Percentiles rank a stretch among this genome's conserved stretches.
Conservation (phyloP, 257 asterid species). For the Anisodus tanguticus region DNA sequence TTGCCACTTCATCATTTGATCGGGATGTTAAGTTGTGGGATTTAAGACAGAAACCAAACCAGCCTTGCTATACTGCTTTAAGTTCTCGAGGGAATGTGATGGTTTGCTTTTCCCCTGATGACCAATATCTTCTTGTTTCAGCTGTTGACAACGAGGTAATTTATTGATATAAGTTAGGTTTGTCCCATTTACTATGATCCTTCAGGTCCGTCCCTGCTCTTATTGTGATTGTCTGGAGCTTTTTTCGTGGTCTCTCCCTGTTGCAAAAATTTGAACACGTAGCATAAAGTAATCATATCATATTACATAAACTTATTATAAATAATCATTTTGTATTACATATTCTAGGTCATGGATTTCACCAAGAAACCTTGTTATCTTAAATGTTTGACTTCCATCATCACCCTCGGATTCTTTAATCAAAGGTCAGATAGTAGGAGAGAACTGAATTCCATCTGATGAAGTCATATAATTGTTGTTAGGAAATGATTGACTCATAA, state of each 20-base stretch:
- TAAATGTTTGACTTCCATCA: neutral
- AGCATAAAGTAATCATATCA: conserved; percentile 22
- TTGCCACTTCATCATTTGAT: conserved; percentile 92
- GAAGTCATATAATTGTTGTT: conserved; percentile 21
- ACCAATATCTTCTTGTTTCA: conserved; percentile 89
- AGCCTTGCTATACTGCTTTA: conserved; percentile 80
- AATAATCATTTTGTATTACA: conserved; percentile 1
- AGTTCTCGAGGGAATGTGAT: conserved; percentile 90
- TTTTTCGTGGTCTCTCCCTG: neutral
- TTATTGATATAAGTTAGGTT: conserved; percentile 17
- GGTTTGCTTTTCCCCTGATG: conserved; percentile 98
- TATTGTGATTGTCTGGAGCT: conserved; percentile 13
- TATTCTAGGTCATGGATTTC: neutral
- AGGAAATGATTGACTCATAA: neutral
- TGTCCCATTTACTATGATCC: neutral
- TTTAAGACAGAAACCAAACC: conserved; percentile 72
- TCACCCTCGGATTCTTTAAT: conserved; percentile 7
- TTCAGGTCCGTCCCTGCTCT: conserved; percentile 1
- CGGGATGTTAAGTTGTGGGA: conserved; percentile 95
- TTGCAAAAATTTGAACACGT: neutral
- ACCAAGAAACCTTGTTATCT: conserved; percentile 13
- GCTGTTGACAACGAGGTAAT: conserved; percentile 96
- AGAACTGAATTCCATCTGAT: conserved; percentile 7
- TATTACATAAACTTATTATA: neutral
- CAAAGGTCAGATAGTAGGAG: neutral